Evolutionary conservation across 2,329 filamentous ascomycete species (phyloP).

Genomic region (Cytospora piceae): DNA sequence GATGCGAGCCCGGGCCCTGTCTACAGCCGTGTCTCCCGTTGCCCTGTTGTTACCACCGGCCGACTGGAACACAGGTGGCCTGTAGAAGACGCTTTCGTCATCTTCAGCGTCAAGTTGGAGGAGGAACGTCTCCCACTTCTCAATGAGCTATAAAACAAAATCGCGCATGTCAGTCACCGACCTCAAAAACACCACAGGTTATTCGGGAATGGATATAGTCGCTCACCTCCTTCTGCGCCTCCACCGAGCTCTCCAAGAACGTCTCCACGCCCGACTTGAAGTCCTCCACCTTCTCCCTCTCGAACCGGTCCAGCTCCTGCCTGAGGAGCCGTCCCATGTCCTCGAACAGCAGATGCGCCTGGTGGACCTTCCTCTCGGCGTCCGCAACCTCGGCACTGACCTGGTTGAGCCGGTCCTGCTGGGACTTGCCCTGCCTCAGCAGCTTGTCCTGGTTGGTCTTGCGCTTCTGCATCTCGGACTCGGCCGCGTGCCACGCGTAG

Average conservation of each 20-base stretch:
- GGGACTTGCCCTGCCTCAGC: conserved; percentile 90
- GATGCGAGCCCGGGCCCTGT: conserved; percentile 61
- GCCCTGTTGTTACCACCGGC: conserved; percentile 46
- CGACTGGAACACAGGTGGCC: conserved; percentile 61
- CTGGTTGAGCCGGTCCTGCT: conserved; percentile 93
- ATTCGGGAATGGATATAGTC: background rate
- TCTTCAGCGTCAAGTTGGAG: conserved; percentile 95
- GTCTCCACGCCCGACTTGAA: conserved; percentile 99
- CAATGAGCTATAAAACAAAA: conserved; percentile 56
- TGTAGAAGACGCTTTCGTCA: conserved; percentile 71
- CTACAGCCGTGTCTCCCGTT: conserved; percentile 61
- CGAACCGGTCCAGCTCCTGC: conserved; percentile 87
- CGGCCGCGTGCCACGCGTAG: conserved; percentile 89
- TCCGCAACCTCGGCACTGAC: conserved; percentile 92
- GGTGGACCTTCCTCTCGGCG: conserved; percentile 89
- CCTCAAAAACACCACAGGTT: background rate
- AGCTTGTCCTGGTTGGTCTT: conserved; percentile 90
- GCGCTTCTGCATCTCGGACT: conserved; percentile 88
- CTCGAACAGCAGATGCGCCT: conserved; percentile 87
- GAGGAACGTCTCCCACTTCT: conserved; percentile 98
- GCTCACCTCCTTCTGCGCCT: conserved; percentile 95
- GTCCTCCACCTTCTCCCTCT: conserved; percentile 97
- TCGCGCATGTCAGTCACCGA: background rate
- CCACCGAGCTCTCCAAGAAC: conserved; percentile 93
- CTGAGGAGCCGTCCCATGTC: conserved; percentile 97